Conservation (phyloP, 495 filamentous ascomycete genomes). For the Gamarada debralockiae region DNA sequence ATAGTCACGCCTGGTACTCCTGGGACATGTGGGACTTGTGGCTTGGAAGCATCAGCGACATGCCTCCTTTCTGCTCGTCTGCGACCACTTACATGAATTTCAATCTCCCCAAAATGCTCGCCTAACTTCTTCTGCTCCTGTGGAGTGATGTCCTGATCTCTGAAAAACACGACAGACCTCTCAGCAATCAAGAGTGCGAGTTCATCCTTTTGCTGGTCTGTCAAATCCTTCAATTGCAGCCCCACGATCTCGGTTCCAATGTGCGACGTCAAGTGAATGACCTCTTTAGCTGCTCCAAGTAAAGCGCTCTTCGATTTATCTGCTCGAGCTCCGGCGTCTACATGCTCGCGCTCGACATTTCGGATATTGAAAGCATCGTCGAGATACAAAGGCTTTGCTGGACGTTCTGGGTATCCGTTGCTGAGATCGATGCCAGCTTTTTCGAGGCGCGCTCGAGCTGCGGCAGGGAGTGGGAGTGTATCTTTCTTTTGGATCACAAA, state of each 20-base stretch:
- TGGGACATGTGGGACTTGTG: conserved; percentile 66
- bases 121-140: conserved; percentile 66
- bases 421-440: conserved; percentile 63
- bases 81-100: conserved; percentile 54
- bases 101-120: conserved; percentile 62
- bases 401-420: conserved; percentile 64
- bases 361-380: conserved; percentile 65
- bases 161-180: conserved; percentile 72
- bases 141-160: conserved; percentile 66
- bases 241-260: conserved; percentile 73
- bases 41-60: conserved; percentile 34
- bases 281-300: conserved; percentile 59
- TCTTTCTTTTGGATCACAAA: conserved; percentile 58
- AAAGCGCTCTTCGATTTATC: conserved; percentile 65
- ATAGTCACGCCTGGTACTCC: conserved; percentile 61
- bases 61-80: background rate
- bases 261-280: conserved; percentile 59
- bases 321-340: conserved; percentile 60
- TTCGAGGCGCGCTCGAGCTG: conserved; percentile 51
- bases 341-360: conserved; percentile 49
- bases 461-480: conserved; percentile 50
- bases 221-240: conserved; percentile 64
- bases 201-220: conserved; percentile 64
- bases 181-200: conserved; percentile 68
- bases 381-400: conserved; percentile 57